Conservation (phyloP, 2,329 filamentous ascomycete genomes). For the Sarocladium kiliense region DNA sequence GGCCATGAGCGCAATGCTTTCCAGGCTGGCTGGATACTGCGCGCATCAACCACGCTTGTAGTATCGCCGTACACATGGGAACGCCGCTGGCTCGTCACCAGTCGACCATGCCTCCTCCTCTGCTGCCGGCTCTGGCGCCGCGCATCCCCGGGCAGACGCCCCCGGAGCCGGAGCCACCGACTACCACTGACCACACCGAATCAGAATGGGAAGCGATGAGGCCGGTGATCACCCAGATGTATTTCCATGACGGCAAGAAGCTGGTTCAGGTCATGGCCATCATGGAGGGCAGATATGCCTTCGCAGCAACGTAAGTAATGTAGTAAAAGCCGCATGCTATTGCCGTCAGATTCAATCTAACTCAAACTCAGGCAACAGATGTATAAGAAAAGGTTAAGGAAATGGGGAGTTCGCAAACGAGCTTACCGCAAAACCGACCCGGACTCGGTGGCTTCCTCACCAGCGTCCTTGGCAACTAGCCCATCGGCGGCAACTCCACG, state of each 20-base stretch:
- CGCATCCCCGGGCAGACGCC: slow-evolving; percentile 24
- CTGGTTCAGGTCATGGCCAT: slow-evolving; percentile 31
- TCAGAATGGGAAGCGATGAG: slow-evolving; percentile 28
- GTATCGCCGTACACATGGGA: neutral
- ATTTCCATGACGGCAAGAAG: slow-evolving; percentile 30
- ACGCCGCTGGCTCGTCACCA: neutral
- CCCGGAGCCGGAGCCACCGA: slow-evolving; percentile 17
- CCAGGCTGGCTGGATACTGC: neutral
- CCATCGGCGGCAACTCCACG: neutral
- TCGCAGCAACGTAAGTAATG: slow-evolving; percentile 30
- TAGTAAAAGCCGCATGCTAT: neutral
- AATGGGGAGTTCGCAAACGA: slow-evolving; percentile 32
- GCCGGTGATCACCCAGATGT: slow-evolving; percentile 26
- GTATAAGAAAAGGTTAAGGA: slow-evolving; percentile 34
- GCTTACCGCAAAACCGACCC: slow-evolving; percentile 25
- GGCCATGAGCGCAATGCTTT: neutral
- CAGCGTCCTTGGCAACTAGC: slow-evolving; percentile 4
- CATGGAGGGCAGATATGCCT: slow-evolving; percentile 27
- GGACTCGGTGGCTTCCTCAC: slow-evolving; percentile 16
- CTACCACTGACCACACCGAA: slow-evolving; percentile 29
- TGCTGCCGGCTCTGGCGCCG: slow-evolving; percentile 27
- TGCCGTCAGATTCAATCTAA: neutral
- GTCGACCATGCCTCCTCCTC: slow-evolving; percentile 16
- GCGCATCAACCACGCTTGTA: neutral
- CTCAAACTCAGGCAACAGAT: slow-evolving; percentile 27